Conservation (phyloP, 176 grass and related monocot species). For the Triticum timopheevii region DNA sequence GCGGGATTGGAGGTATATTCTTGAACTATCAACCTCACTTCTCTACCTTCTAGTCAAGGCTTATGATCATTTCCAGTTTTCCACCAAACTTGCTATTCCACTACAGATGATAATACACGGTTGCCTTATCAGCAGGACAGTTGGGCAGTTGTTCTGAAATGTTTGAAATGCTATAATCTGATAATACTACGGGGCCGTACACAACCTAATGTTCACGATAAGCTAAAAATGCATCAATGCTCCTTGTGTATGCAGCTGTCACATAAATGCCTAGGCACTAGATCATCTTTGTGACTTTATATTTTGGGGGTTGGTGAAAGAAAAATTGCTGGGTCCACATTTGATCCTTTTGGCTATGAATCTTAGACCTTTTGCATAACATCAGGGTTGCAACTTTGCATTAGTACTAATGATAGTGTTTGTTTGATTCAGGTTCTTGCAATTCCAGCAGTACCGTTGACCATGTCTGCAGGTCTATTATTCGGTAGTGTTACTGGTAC, state of each 20-base stretch:
- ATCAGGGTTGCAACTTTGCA: conserved; percentile 3
- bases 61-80: background rate
- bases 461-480: conserved; percentile 91
- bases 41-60: background rate
- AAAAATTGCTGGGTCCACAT: background rate
- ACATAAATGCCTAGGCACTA: background rate
- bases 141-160: background rate
- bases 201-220: background rate
- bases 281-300: background rate
- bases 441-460: conserved; percentile 97
- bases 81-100: background rate
- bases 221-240: background rate
- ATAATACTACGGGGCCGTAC: background rate
- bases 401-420: conserved; percentile 1
- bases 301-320: background rate
- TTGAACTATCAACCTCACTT: background rate
- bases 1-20: conserved; percentile 82
- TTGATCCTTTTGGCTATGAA: background rate
- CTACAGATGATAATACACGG: background rate
- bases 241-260: background rate
- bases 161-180: conserved; percentile 4
- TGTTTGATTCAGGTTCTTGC: conserved; percentile 72
- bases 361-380: background rate
- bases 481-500: conserved; percentile 89
- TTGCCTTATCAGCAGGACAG: background rate